These are phyloP conservation scores for Trichosanthes cucumerina DNA, from an alignment of 306 rosid genomes.

Conservation along the genomic window DNA sequence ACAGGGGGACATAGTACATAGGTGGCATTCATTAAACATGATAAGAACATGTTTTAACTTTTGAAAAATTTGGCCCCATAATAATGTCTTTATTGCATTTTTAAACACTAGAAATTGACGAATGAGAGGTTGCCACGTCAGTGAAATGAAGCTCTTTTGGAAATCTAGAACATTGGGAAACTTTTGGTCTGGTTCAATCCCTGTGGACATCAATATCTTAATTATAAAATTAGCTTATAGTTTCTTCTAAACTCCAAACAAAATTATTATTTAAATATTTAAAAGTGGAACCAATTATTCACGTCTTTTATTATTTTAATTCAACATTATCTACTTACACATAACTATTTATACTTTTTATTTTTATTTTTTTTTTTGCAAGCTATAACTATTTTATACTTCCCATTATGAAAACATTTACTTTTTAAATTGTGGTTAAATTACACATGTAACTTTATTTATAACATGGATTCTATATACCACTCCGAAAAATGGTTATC, in stretches of 20 bases:
- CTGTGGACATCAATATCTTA: slow-evolving; percentile 38
- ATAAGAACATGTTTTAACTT: slow-evolving; percentile 10
- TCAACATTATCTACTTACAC: slow-evolving; percentile 15
- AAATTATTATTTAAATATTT: background rate
- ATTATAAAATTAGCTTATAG: slow-evolving; percentile 5
- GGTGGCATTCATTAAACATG: slow-evolving; percentile 13
- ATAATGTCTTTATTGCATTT: background rate
- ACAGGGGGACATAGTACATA: background rate
- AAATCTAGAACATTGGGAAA: slow-evolving; percentile 50
- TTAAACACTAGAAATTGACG: slow-evolving; percentile 12
- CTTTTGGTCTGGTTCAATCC: slow-evolving; percentile 53
- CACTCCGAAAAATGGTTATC: too few species aligned
- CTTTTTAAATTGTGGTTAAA: background rate
- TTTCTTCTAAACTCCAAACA: background rate
- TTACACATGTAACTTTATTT: background rate
- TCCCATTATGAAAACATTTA: slow-evolving; percentile 24
- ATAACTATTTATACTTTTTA: slow-evolving; percentile 13
- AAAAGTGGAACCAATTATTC: slow-evolving; percentile 45
- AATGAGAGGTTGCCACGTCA: slow-evolving; percentile 32
- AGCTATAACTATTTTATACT: too few species aligned
- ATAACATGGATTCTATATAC: background rate
- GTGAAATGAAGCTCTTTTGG: slow-evolving; percentile 16
- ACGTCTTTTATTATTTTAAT: slow-evolving; percentile 16
- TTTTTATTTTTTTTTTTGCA: too few species aligned
- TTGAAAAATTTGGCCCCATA: background rate